A percentile compares a stretch with the other conserved stretches of the same genome.
phyloP scores from a whole-genome alignment of 305 asterid genomes.

The Solanum hybrid region DNA sequence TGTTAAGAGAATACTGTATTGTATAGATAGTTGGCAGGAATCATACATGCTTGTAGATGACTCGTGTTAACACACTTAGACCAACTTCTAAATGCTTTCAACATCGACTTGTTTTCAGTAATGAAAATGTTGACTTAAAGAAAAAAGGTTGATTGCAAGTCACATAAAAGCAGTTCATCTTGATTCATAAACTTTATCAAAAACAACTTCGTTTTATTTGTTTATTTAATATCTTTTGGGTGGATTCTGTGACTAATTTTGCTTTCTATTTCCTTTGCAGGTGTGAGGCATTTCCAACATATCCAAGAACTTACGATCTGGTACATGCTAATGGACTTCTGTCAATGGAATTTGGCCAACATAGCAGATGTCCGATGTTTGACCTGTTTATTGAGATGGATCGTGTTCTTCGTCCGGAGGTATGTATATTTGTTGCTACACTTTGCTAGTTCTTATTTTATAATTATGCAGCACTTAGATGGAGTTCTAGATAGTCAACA shows the following conservation, averaged over 20 bases:
- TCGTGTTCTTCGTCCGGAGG: slow-evolving; percentile 99
- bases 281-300: slow-evolving; percentile 97
- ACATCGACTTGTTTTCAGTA: neutral
- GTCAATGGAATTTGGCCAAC: slow-evolving; percentile 68
- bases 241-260: neutral
- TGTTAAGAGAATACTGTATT: neutral
- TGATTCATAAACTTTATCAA: neutral
- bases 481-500: neutral
- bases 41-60: neutral
- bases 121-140: neutral
- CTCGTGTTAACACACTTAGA: neutral
- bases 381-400: slow-evolving; percentile 79
- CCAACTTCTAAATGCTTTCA: neutral
- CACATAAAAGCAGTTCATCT: neutral
- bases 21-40: neutral
- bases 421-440: slow-evolving; percentile 18
- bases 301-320: slow-evolving; percentile 94
- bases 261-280: slow-evolving; percentile 26
- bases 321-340: slow-evolving; percentile 90
- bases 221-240: neutral
- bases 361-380: slow-evolving; percentile 64
- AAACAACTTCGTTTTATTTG: neutral
- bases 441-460: neutral
- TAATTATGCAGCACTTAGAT: neutral
- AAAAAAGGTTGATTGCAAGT: neutral